Base-by-base conservation (phyloP, 495 filamentous ascomycete species). In the Glonium stellatum region DNA sequence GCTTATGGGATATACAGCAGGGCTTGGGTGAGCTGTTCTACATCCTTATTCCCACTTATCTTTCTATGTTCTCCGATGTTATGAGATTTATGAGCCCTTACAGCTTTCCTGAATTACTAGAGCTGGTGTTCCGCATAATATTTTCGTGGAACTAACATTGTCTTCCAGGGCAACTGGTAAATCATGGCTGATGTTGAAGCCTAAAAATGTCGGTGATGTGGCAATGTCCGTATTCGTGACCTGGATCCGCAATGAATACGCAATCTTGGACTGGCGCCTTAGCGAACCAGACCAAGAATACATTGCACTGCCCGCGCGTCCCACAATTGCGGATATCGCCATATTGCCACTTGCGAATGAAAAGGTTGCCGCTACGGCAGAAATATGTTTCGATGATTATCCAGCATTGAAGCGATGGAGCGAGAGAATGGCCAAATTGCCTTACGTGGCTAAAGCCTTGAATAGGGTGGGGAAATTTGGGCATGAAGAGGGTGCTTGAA, bases 291-390 rank as follows among this genome's bases (percentile, higher is more conserved):
- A 19, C 13, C 61, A 63, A 37, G n/a, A 36, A 13, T 63, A 34
- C 34, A 35, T 63, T 19, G 61, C 61, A 15, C 50, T 63, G 36
- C 2, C 13, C 0, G 61, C 54, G 47, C 48, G 61, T 12, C 56
- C 56, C 2, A 59, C 56, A 10, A 63, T 63, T n/a, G 61, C 56
- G 22, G 61, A 63, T 44, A 55, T 63, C 55, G 61, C 52, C 5
- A 59, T 44, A 34, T 25, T 59, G 15, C 36, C 61, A 9, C 44
- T 59, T 49, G 61, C 61, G 6, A 63, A 63, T 42, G 48, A 15
- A 9, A 18, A 59, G n/a, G 52, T 63, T 2, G 61, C 61, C 9
- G 42, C 55, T 5, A 50, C 39, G 10, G 61, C 61, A 11, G 41
- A 55, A 18, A 59, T 59, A n/a, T 27, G 59, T 9, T 59, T 63